Base-by-base conservation (phyloP, 345 rosid species). In the Heritiera fomes region DNA sequence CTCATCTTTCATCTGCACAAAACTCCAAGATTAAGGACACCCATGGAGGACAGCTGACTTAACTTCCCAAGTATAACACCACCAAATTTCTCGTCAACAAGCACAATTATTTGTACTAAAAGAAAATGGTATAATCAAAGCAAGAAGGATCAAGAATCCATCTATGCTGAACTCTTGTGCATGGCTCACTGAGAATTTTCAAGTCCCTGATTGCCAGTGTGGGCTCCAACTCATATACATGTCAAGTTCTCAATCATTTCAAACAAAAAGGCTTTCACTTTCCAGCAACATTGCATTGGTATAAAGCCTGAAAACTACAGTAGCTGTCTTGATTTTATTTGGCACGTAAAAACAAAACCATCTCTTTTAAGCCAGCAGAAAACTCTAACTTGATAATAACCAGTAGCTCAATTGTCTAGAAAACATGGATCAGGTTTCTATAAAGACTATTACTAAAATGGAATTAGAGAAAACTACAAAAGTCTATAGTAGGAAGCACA, bases 211-310 rank as follows among this genome's bases (percentile, higher is more conserved):
- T 67, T 43, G 52, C 72, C 9, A 60, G 23, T 40, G 63, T 58
- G 75, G 69, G 70, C 77, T 77, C 77, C 77, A 84, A 23, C 3
- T 11, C 49, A n/a, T 30, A 60, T 50, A 62, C 63, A 40, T 20
- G 59, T 53, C 52, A 41, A 78, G 59, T 32, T 73, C 61, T 68
- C 56, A 77, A 53, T 75, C 50, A 70, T 70, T 41, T 56, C 78
- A 69, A 45, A 41, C 55, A 43, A 82, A 71, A 43, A 50, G 46
- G 45, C 8, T 73, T 75, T 50, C 69, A 70, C 80, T 85, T 85
- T 70, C 81, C 80, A 77, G 83, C 78, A 63, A 61, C 67, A 63
- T 38, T 45, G 47, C 28, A 75, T 58, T 30, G 58, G 75, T 47
- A 49, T 43, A 80, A 77, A 68, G 8, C 49, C 12, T 46, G 38